Conservation (phyloP, 2,329 filamentous ascomycete genomes). For the Myriangium duriaei region DNA sequence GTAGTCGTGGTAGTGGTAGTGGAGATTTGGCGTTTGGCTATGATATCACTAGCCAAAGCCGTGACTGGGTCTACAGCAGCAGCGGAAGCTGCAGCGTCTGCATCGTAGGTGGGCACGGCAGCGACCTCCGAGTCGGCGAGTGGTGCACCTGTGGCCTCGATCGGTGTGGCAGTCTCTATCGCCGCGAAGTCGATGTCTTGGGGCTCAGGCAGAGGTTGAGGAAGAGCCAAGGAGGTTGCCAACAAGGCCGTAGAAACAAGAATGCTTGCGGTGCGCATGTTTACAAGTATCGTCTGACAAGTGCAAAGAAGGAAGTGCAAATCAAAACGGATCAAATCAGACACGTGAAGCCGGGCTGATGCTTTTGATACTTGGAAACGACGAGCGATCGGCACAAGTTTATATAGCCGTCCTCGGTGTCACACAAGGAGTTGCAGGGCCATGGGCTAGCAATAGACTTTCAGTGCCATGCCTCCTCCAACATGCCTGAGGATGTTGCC, state of each 20-base stretch:
- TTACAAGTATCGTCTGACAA: too few species aligned
- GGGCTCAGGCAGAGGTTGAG: conserved; percentile 11
- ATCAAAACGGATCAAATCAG: too few species aligned
- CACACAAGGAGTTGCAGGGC: too few species aligned
- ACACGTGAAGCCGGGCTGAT: too few species aligned
- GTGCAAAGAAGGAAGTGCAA: too few species aligned
- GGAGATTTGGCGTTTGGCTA: conserved; percentile 2
- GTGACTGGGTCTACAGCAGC: conserved; percentile 2
- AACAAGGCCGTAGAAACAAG: conserved; percentile 4
- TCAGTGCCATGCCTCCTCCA: too few species aligned
- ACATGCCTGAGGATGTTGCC: too few species aligned
- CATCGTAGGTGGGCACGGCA: conserved; percentile 7
- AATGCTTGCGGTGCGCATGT: conserved; percentile 1
- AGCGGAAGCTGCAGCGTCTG: conserved; percentile 7
- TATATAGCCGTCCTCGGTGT: too few species aligned
- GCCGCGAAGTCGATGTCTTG: conserved; percentile 16
- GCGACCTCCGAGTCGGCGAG: conserved; percentile 6
- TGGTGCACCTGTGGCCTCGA: conserved; percentile 9
- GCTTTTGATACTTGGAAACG: too few species aligned
- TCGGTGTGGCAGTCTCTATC: conserved; percentile 12
- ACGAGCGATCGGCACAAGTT: too few species aligned
- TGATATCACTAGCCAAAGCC: conserved; percentile 5
- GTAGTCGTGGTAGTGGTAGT: neutral
- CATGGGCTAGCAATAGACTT: too few species aligned
- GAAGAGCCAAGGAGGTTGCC: conserved; percentile 1